These are phyloP conservation scores for Cyclanthera cordifolia DNA, from an alignment of 306 rosid genomes.

Conservation along the genomic window DNA sequence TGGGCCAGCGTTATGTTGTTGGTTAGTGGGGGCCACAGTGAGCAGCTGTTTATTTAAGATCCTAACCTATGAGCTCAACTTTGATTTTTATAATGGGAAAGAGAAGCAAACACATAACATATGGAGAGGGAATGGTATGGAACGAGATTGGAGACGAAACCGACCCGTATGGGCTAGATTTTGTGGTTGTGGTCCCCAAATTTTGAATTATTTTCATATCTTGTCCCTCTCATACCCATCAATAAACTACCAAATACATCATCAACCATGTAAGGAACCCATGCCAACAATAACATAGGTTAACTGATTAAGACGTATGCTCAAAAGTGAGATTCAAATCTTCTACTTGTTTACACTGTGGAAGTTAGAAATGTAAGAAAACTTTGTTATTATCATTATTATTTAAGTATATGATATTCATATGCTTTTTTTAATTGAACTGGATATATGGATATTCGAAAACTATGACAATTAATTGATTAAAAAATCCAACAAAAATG, in stretches of 20 bases:
- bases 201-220: neutral
- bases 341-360: no score
- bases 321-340: no score
- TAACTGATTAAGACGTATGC: neutral
- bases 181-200: constrained; percentile 10
- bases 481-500: neutral
- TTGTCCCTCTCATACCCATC: neutral
- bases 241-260: neutral
- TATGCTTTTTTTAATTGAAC: no score
- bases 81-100: neutral
- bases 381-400: no score
- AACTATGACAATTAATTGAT: no score
- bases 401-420: no score
- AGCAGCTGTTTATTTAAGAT: neutral
- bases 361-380: no score
- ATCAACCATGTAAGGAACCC: neutral
- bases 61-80: no score
- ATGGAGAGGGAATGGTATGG: neutral
- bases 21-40: constrained; percentile 4
- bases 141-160: neutral
- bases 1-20: constrained; percentile 7
- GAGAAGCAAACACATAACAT: neutral
- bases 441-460: no score
- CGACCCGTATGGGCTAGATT: neutral
- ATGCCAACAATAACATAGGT: neutral